Conservation (phyloP, 2,329 filamentous ascomycete genomes). For the Verticillium klebahnii region DNA sequence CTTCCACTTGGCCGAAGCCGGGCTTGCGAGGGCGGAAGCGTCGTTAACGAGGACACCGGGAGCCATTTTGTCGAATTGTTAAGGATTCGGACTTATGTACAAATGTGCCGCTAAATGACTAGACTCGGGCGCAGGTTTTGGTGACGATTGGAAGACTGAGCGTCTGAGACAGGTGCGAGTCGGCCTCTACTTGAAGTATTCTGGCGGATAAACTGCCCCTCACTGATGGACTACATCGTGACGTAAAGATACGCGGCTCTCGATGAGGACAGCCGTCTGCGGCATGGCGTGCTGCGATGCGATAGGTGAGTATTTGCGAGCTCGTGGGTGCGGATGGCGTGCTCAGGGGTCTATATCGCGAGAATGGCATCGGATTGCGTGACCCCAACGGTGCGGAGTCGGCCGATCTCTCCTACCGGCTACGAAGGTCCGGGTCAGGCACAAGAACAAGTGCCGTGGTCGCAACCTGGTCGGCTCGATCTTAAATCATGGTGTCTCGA, state of each 20-base stretch:
- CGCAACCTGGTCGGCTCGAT: not conserved
- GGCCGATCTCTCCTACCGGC: not conserved
- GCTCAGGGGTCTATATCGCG: constrained; percentile 12
- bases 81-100: not conserved
- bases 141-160: not conserved
- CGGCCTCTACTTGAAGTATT: not conserved
- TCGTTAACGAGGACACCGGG: constrained; percentile 15
- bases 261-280: not conserved
- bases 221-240: not conserved
- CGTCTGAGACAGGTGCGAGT: not conserved
- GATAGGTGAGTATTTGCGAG: constrained; percentile 7
- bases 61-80: constrained; percentile 9
- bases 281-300: not conserved
- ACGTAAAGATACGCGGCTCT: not conserved
- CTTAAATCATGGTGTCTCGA: not conserved
- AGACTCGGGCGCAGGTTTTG: not conserved
- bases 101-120: not conserved
- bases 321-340: constrained; percentile 10
- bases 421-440: not conserved
- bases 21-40: constrained; percentile 1
- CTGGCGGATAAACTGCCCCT: not conserved
- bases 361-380: not conserved
- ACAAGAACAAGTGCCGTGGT: not conserved
- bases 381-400: not conserved
- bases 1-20: constrained; percentile 7